A percentile compares a stretch with the other conserved stretches of the same genome.
phyloP scores from a whole-genome alignment of 1,284 basidiomycete species.

The Ceratobasidium sp. region DNA sequence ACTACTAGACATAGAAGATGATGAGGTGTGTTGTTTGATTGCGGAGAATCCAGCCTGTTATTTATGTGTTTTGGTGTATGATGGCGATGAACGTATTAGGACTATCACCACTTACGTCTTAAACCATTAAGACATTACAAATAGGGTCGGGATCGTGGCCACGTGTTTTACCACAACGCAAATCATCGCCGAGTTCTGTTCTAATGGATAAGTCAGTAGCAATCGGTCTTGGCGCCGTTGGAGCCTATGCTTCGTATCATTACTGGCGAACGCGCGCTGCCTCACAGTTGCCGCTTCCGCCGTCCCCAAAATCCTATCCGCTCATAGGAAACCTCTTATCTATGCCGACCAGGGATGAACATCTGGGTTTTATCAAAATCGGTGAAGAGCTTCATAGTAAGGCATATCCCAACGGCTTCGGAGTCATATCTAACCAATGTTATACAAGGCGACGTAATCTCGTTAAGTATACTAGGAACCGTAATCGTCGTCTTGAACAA shows the following conservation, averaged over 20 bases:
- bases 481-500: slow-evolving; percentile 16
- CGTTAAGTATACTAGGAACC: slow-evolving; percentile 8
- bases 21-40: no score
- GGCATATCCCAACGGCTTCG: not conserved
- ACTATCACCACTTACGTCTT: not conserved
- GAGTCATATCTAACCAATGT: not conserved
- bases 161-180: not conserved
- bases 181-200: not conserved
- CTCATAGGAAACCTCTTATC: slow-evolving; percentile 10
- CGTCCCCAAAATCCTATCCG: slow-evolving; percentile 23
- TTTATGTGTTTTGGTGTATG: no score
- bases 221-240: not conserved
- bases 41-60: no score
- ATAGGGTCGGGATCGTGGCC: not conserved
- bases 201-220: not conserved
- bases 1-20: no score
- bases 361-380: slow-evolving; percentile 2
- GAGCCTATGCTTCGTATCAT: not conserved
- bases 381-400: not conserved
- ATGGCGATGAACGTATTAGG: not conserved
- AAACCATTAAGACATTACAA: not conserved
- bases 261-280: not conserved
- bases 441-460: not conserved
- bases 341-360: slow-evolving; percentile 3
- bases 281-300: slow-evolving; percentile 7